A percentile compares a stretch with the other conserved stretches of the same genome.
phyloP scores from a whole-genome alignment of 2,329 filamentous ascomycete species.

The Rhexocercosporidium sp. region DNA sequence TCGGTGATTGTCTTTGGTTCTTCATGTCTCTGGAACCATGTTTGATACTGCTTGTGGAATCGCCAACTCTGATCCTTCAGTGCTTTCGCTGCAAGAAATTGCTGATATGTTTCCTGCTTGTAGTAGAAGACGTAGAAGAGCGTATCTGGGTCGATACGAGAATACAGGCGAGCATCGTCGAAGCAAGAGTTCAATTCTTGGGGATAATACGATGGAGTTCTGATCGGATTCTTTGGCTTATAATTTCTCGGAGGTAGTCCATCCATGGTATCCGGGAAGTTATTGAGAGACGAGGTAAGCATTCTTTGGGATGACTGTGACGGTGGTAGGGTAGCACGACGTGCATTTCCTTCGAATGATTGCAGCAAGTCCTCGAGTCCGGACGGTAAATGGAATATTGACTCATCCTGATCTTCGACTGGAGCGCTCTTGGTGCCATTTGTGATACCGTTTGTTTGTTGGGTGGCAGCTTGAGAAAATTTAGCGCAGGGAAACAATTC shows the following conservation, averaged over 20 bases:
- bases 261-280: slow-evolving; percentile 75
- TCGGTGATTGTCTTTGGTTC: slow-evolving; percentile 99
- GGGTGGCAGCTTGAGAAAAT: slow-evolving; percentile 29
- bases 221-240: slow-evolving; percentile 80
- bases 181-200: slow-evolving; percentile 92
- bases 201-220: slow-evolving; percentile 83
- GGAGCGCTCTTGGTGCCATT: slow-evolving; percentile 54
- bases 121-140: slow-evolving; percentile 99
- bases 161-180: slow-evolving; percentile 87
- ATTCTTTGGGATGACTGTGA: slow-evolving; percentile 74
- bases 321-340: slow-evolving; percentile 55
- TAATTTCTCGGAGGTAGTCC: slow-evolving; percentile 84
- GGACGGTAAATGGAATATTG: slow-evolving; percentile 89
- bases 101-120: slow-evolving; percentile 93
- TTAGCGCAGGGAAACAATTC: slow-evolving; percentile 26
- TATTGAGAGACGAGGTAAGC: slow-evolving; percentile 75
- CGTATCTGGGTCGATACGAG: slow-evolving; percentile 90
- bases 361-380: slow-evolving; percentile 89
- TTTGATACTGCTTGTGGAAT: slow-evolving; percentile 99
- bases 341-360: slow-evolving; percentile 84
- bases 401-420: slow-evolving; percentile 66
- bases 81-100: slow-evolving; percentile 95
- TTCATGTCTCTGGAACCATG: slow-evolving; percentile 98
- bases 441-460: slow-evolving; percentile 56
- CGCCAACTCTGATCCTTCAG: slow-evolving; percentile 98